Evolutionary conservation across 129 eudicot genomes (phyloP).

Genomic region (Flaveria linearis): DNA sequence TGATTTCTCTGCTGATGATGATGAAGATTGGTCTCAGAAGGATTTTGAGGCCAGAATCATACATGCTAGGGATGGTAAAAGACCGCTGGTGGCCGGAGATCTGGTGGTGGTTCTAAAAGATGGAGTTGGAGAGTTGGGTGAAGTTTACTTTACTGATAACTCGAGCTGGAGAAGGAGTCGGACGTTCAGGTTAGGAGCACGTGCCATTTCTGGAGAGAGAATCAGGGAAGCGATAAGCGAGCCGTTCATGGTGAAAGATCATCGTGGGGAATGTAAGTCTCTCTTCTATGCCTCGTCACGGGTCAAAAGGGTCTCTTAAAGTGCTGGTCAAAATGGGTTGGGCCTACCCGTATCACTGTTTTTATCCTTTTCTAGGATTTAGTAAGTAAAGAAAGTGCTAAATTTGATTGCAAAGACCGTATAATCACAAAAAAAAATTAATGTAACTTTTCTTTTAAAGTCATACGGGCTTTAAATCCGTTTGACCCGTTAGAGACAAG

Average conservation of each 20-base stretch:
- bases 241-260: constrained; percentile 73
- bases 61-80: constrained; percentile 69
- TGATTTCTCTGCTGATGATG: constrained; percentile 61
- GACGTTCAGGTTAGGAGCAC: constrained; percentile 68
- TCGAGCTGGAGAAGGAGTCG: constrained; percentile 86
- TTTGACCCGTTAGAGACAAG: background rate
- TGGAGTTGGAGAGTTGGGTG: constrained; percentile 70
- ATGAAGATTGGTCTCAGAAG: constrained; percentile 63
- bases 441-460: background rate
- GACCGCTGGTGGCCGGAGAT: constrained; percentile 75
- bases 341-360: background rate
- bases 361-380: background rate
- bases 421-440: background rate
- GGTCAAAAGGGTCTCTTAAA: constrained; percentile 9
- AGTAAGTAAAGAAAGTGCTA: background rate
- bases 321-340: background rate
- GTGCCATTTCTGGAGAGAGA: constrained; percentile 33
- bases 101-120: constrained; percentile 39
- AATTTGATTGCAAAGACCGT: background rate
- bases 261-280: constrained; percentile 88
- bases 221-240: constrained; percentile 72
- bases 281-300: constrained; percentile 1
- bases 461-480: background rate
- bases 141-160: constrained; percentile 72
- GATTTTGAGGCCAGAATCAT: constrained; percentile 53